Base-by-base conservation (phyloP, 2,329 filamentous ascomycete genomes). In the Aspergillus thermomutatus region DNA sequence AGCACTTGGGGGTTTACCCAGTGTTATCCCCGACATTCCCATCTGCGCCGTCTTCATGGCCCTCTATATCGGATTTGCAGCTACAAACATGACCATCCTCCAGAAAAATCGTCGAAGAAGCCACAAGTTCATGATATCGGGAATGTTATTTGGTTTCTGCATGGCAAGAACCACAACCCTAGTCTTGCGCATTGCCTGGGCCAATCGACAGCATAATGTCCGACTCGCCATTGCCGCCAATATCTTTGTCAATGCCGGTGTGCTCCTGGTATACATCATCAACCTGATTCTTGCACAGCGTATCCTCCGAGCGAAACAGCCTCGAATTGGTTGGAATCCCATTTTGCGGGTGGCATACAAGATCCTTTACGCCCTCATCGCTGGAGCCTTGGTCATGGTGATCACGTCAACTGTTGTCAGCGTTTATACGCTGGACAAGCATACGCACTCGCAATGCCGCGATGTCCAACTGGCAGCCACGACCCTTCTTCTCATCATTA, bases 241-340 rank as follows among this genome's bases (percentile, higher is more conserved):
- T 61, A 83, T 94, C 67, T 86, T 94, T 65, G 83, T 90, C 56
- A 84, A 86, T 47, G 87, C 88, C 0, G 91, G 90, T 45, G 85
- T 92, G 17, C 70, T 95, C 34, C 73, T 95, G 7, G 77, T 95
- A 26, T 93, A 90, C 72, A 75, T 93, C 65, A 77, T 91, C 73
- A 94, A 96, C 75, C 75, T 95, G 45, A 76, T 94, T 66, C 90
- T 92, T 68, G 76, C 87, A 0, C 89, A 91, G 73, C 86, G 91
- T 48, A 80, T 96, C 26, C 73, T 94, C 19, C 83, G 91, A 53
- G 88, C 88, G 4, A 83, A 85, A 48, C 89, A 92, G 66, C 90
- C 90, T 0, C 68, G 71, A 2, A 69, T 91, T 31, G 91, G 90
- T 56, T 93, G 90, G 90, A 80, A 83, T 60, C 78, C 74, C 25